phyloP scores from a whole-genome alignment of 2,329 filamentous ascomycete genomes.

The Alternaria ventricosa region DNA sequence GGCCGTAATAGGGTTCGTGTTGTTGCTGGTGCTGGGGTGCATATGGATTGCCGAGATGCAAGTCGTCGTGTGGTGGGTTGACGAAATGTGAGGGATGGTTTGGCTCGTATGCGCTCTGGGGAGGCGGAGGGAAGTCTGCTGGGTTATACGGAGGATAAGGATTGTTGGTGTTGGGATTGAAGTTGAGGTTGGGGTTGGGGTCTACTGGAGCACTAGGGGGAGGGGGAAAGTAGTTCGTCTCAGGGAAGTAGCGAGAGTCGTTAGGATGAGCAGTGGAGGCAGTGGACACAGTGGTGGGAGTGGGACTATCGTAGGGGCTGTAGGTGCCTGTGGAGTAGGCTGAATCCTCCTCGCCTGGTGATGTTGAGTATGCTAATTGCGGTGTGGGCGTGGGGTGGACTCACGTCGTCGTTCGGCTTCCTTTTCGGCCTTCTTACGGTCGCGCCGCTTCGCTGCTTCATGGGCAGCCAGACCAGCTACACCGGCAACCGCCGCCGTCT shows the following conservation, averaged over 20 bases:
- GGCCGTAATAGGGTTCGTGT: conserved; percentile 39
- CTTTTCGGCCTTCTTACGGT: conserved; percentile 62
- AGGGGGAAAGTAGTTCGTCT: conserved; percentile 58
- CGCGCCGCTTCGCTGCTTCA: conserved; percentile 62
- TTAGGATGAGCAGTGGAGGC: conserved; percentile 42
- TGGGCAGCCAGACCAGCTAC: conserved; percentile 64
- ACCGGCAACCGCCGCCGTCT: conserved; percentile 64
- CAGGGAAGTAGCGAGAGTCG: conserved; percentile 52
- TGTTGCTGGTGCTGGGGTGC: conserved; percentile 29
- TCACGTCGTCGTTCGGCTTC: conserved; percentile 59
- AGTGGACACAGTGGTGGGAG: conserved; percentile 46
- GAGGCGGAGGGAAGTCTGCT: conserved; percentile 52
- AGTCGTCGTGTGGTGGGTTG: conserved; percentile 39
- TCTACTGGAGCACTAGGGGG: conserved; percentile 48
- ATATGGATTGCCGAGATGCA: conserved; percentile 37
- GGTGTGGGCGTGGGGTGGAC: conserved; percentile 33
- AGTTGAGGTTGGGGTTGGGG: conserved; percentile 22
- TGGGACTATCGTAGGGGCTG: conserved; percentile 32
- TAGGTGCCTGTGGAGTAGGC: conserved; percentile 44
- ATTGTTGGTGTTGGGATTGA: conserved; percentile 31
- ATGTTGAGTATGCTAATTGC: conserved; percentile 25
- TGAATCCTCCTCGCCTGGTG: conserved; percentile 44
- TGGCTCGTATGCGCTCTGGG: conserved; percentile 30
- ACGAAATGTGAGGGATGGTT: conserved; percentile 39
- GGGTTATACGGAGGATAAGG: conserved; percentile 49